Evolutionary conservation across 108 stramenopile genomes (phyloP).

Genomic region (Poteriospumella lacustris): DNA sequence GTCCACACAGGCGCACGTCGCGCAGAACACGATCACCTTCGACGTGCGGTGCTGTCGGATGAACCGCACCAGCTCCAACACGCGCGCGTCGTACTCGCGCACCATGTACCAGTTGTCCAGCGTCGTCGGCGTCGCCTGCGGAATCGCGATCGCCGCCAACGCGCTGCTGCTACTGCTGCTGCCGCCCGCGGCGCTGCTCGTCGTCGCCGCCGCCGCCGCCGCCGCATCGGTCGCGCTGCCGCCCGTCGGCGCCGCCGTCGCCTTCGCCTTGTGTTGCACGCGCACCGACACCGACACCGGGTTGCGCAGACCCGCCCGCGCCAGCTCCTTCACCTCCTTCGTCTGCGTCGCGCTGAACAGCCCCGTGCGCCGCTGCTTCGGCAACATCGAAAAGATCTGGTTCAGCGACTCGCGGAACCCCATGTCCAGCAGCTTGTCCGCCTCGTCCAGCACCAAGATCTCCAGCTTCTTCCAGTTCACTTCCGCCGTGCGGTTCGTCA

Average conservation of each 20-base stretch:
- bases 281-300: constrained; percentile 82
- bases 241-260: background rate
- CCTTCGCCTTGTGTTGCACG: constrained; percentile 23
- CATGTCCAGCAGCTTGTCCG: constrained; percentile 84
- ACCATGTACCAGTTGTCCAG: constrained; percentile 82
- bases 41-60: constrained; percentile 63
- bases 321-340: constrained; percentile 62
- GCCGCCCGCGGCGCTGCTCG: too few relatives aligned
- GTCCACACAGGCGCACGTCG: constrained; percentile 93
- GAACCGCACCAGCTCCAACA: constrained; percentile 70
- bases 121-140: constrained; percentile 62
- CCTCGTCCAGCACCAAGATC: constrained; percentile 85
- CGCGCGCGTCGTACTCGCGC: constrained; percentile 70
- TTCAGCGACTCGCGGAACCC: constrained; percentile 59
- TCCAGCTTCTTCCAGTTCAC: constrained; percentile 75
- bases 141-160: background rate
- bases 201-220: constrained; percentile 74
- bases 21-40: constrained; percentile 89
- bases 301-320: constrained; percentile 88
- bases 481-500: constrained; percentile 69
- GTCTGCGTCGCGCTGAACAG: constrained; percentile 92
- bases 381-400: constrained; percentile 68
- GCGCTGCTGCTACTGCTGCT: too few relatives aligned
- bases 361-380: constrained; percentile 90
- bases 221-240: background rate